These are phyloP conservation scores for Cryptococcus wingfieldii DNA, from an alignment of 1,284 basidiomycete species.

Conservation along the genomic window DNA sequence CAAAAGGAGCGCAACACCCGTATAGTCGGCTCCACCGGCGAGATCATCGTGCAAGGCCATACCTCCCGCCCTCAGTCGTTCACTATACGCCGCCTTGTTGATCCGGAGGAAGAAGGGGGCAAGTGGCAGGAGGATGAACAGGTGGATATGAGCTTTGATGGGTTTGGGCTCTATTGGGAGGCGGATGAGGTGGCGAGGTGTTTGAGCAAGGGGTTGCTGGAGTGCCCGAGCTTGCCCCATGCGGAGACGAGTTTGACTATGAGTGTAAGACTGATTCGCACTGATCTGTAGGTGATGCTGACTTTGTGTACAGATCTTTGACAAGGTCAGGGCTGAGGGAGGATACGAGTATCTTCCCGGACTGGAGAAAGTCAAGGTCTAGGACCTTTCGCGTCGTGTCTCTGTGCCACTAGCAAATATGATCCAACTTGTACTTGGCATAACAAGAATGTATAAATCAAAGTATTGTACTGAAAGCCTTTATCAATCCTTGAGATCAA, in stretches of 20 bases:
- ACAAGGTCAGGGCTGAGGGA: conserved; percentile 44
- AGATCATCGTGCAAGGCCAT: conserved; percentile 25
- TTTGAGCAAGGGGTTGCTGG: conserved; percentile 37
- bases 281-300: neutral
- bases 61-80: conserved; percentile 25
- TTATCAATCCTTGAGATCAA: conserved; percentile 5
- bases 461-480: neutral
- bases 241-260: conserved; percentile 43
- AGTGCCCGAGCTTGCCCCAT: conserved; percentile 38
- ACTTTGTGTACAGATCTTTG: conserved; percentile 34
- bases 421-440: neutral
- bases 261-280: conserved; percentile 26
- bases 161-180: conserved; percentile 45
- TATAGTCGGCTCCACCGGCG: conserved; percentile 35
- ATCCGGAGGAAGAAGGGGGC: conserved; percentile 8
- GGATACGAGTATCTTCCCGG: conserved; percentile 41
- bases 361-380: conserved; percentile 35
- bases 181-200: conserved; percentile 49
- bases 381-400: neutral
- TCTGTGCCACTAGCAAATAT: neutral
- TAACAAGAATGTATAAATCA: neutral
- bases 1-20: conserved; percentile 18
- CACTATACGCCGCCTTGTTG: conserved; percentile 9
- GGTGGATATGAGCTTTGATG: conserved; percentile 30
- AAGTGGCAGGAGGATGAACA: conserved; percentile 20